Base-by-base conservation (phyloP, 2,329 filamentous ascomycete genomes). In the Claviceps sp. region DNA sequence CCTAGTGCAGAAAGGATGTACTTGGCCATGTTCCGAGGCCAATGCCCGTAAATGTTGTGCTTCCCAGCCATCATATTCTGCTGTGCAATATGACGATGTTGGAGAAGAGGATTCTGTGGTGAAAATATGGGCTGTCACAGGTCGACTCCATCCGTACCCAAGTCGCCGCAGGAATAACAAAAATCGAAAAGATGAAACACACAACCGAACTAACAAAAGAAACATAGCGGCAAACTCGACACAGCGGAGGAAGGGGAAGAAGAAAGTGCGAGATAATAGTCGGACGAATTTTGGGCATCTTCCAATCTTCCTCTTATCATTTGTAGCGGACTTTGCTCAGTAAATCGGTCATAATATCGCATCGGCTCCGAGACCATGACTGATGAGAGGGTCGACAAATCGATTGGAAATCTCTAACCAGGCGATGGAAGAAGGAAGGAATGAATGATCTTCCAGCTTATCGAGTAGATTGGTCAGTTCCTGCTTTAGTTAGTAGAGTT, bases 101-200 rank as follows among this genome's bases (percentile, higher is more conserved):
- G 64, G 65, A 66, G 62, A 63, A 61, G 64, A 65, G 68, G 61
- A 67, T 64, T 68, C 55, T 68, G 66, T 60, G 64, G 62, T 45
- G 62, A 63, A 63, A 66, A 63, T 64, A 65, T 63, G 66, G 64
- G 65, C 61, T 68, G 66, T 61, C 63, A 68, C 62, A 66, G 58
- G 61, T 60, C 61, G 62, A 26, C 61, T 64, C 64, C 49, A 62
- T 65, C 61, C 59, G 63, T 61, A 61, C 14, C 63, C 61, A 59
- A 49, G 64, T 67, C 59, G 64, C 60, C 60, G 62, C 61, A 65
- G 34, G 64, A 62, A 61, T 61, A 65, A 64, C 64, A 61, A 50
- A 22, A 45, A 48, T 48, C 22, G 14, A 38, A 45, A 36, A 38
- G n/a, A 37, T 17, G 5, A 50, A 64, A 62, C 34, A 40, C 53